Conservation (phyloP, 2,329 filamentous ascomycete genomes). For the Aphanocladium album region DNA sequence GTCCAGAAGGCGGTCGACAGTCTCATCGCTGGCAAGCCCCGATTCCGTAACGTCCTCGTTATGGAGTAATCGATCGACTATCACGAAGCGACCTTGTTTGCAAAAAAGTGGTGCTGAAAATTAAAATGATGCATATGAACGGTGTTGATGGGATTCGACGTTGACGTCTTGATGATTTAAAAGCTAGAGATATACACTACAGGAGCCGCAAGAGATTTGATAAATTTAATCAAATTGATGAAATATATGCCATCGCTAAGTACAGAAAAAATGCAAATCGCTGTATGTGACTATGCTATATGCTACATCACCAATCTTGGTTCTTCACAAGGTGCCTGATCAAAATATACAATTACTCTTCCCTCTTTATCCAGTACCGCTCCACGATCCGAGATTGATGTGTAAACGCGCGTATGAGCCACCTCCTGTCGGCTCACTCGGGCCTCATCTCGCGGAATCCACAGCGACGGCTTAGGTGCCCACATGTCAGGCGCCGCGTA, state of each 20-base stretch:
- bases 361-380: constrained; percentile 30
- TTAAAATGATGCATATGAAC: neutral
- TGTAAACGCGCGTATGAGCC: constrained; percentile 62
- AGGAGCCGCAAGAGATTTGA: neutral
- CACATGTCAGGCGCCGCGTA: constrained; percentile 64
- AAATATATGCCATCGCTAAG: neutral
- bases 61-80: constrained; percentile 26
- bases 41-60: constrained; percentile 41
- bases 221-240: neutral
- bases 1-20: constrained; percentile 40
- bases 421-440: constrained; percentile 76
- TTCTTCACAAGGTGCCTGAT: constrained; percentile 33
- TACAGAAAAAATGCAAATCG: neutral
- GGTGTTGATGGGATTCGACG: neutral
- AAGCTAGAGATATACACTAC: neutral
- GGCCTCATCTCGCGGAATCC: constrained; percentile 73
- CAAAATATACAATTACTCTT: constrained; percentile 30
- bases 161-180: neutral
- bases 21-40: constrained; percentile 35
- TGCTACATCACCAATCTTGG: constrained; percentile 40
- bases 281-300: neutral
- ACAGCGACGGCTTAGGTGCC: constrained; percentile 63
- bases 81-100: neutral
- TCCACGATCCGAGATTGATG: constrained; percentile 66
- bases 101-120: neutral